Base-by-base conservation (phyloP, 2,329 filamentous ascomycete genomes). In the Fusarium sororula region DNA sequence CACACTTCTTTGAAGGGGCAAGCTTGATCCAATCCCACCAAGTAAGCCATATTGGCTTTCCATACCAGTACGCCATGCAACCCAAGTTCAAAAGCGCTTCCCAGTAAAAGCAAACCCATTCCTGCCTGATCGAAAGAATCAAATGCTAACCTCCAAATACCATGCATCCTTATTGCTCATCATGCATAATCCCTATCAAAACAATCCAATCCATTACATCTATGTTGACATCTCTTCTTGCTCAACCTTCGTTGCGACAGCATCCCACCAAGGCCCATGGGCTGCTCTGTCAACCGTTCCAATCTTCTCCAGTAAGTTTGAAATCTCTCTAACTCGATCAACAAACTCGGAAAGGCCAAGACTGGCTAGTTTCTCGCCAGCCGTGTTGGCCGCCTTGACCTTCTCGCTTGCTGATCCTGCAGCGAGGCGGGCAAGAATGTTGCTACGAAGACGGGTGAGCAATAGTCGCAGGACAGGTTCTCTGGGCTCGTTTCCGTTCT, bases 281-380 rank as follows among this genome's bases (percentile, higher is more conserved):
- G 90, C 87, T 69, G 89, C 90, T 71, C 91, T 87, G 79, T 95
- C 93, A 10, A 94, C 90, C 9, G 84, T 84, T 20, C 91, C 90
- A 7, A 94, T 87, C 78, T 88, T 88, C 47, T 88, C 87, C 68
- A 95, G 83, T 78, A 91, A 86, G 39, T 94, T 92, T 13, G 93
- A 90, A 75, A 95, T 91, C 55, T 90, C 89, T 38, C 91, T 86
- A 20, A 95, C 90, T 68, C 88, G 89, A 35, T 89, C 88, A 22
- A 92, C 90, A 79, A 95, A 95, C 81, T 95, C 93, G 0, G 91
- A 91, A 64, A 95, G 82, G 0, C 93, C 93, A 24, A 93, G 86
- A 6, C 88, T 87, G 1, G 92, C 91, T 13, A 95, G 86, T 66
- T 89, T 91, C 80, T 95, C 93, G 17, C 89, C 90, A 1, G 92